These are phyloP conservation scores for Microstegium vimineum DNA, from an alignment of 176 grass and related monocot species.

Conservation along the genomic window DNA sequence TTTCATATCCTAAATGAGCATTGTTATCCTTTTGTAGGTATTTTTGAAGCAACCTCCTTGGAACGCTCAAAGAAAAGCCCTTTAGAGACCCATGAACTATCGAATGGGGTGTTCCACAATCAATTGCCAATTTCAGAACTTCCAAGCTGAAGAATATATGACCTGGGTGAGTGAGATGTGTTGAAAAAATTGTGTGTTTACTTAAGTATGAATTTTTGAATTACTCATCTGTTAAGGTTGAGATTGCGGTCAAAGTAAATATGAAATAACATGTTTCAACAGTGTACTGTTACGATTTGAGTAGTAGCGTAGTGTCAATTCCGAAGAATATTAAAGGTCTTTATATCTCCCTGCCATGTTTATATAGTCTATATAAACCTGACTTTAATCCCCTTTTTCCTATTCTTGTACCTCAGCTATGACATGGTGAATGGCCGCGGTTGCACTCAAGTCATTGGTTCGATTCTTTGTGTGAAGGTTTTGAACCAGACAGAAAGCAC, in stretches of 20 bases:
- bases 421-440: background rate
- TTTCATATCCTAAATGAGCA: conserved; percentile 8
- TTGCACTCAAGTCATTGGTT: background rate
- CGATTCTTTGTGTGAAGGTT: background rate
- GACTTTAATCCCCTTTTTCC: background rate
- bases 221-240: background rate
- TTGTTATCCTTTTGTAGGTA: conserved; percentile 48
- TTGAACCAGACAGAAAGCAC: background rate
- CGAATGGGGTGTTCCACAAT: conserved; percentile 61
- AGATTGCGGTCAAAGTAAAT: background rate
- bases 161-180: conserved; percentile 3
- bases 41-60: conserved; percentile 88
- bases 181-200: background rate
- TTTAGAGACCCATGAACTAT: conserved; percentile 65
- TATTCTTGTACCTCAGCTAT: conserved; percentile 1
- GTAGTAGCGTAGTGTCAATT: background rate
- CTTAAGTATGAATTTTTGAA: background rate
- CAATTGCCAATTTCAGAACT: conserved; percentile 76
- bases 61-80: conserved; percentile 70
- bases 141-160: conserved; percentile 50
- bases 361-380: background rate
- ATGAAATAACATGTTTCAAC: background rate
- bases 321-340: background rate
- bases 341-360: background rate
- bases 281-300: conserved; percentile 7